Evolutionary conservation across 1,284 basidiomycete species (phyloP).

Genomic region (Sparassis latifolia): DNA sequence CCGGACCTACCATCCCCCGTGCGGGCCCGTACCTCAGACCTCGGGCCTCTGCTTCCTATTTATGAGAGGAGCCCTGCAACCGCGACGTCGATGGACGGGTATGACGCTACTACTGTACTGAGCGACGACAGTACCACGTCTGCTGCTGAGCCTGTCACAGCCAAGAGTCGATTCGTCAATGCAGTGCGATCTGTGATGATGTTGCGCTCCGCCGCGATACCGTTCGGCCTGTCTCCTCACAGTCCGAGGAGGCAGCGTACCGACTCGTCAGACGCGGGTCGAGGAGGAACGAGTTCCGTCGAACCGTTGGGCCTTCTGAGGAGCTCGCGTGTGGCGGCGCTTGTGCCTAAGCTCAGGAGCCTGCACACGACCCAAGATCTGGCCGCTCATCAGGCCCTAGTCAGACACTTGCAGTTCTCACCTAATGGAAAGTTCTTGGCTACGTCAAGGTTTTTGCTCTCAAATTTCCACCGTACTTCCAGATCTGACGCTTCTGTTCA

Average conservation of each 20-base stretch:
- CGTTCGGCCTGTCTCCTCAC: constrained; percentile 18
- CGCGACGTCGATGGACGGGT: constrained; percentile 19
- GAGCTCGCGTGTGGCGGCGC: constrained; percentile 45
- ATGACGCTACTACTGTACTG: constrained; percentile 14
- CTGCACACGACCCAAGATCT: constrained; percentile 56
- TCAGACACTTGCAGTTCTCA: constrained; percentile 66
- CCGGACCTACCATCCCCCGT: constrained; percentile 23
- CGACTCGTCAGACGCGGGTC: constrained; percentile 33
- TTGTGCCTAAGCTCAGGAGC: constrained; percentile 52
- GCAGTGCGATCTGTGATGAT: constrained; percentile 44
- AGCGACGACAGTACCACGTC: constrained; percentile 12
- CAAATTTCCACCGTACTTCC: constrained; percentile 1
- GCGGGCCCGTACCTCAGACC: constrained; percentile 13
- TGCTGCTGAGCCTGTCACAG: constrained; percentile 11
- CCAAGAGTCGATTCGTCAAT: constrained; percentile 32
- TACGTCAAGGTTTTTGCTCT: constrained; percentile 49
- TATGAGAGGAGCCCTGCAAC: constrained; percentile 14
- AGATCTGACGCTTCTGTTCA: constrained; percentile 20
- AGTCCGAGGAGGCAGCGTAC: constrained; percentile 35
- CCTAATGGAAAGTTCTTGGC: constrained; percentile 65
- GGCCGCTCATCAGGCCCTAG: constrained; percentile 57
- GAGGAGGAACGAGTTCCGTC: constrained; percentile 9
- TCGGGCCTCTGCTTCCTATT: constrained; percentile 15
- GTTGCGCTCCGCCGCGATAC: constrained; percentile 31
- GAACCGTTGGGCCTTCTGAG: constrained; percentile 35